phyloP scores from a whole-genome alignment of 495 filamentous ascomycete species.

The Penicillium arizonense region DNA sequence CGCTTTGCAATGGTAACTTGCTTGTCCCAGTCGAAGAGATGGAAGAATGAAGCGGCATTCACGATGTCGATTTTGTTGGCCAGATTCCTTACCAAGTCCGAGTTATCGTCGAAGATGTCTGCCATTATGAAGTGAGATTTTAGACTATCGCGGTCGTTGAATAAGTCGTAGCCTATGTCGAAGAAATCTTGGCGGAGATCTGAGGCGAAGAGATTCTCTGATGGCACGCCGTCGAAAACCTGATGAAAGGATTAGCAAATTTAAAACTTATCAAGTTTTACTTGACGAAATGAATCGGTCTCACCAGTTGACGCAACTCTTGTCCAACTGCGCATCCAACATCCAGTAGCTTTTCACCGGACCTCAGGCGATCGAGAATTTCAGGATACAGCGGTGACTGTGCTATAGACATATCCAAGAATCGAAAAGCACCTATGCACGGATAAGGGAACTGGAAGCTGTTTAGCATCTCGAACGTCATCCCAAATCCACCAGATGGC shows the following conservation, averaged over 20 bases:
- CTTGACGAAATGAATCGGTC: neutral
- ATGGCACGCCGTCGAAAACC: slow-evolving; percentile 28
- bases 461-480: neutral
- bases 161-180: slow-evolving; percentile 49
- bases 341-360: slow-evolving; percentile 40
- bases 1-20: slow-evolving; percentile 49
- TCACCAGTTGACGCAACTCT: slow-evolving; percentile 35
- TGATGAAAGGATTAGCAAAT: neutral
- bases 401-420: slow-evolving; percentile 44
- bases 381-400: slow-evolving; percentile 31
- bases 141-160: slow-evolving; percentile 41
- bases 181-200: slow-evolving; percentile 42
- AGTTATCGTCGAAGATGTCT: slow-evolving; percentile 51
- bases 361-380: slow-evolving; percentile 38
- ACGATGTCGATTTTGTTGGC: slow-evolving; percentile 53
- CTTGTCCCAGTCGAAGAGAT: slow-evolving; percentile 55
- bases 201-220: slow-evolving; percentile 33
- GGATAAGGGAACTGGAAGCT: slow-evolving; percentile 41
- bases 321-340: slow-evolving; percentile 40
- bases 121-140: slow-evolving; percentile 45
- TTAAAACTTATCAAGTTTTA: too few species aligned
- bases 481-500: too few species aligned
- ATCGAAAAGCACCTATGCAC: slow-evolving; percentile 53
- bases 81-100: slow-evolving; percentile 30
- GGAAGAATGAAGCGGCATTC: slow-evolving; percentile 55